Conservation (phyloP, 148 eudicot species). For the Linanthus parryae region DNA sequence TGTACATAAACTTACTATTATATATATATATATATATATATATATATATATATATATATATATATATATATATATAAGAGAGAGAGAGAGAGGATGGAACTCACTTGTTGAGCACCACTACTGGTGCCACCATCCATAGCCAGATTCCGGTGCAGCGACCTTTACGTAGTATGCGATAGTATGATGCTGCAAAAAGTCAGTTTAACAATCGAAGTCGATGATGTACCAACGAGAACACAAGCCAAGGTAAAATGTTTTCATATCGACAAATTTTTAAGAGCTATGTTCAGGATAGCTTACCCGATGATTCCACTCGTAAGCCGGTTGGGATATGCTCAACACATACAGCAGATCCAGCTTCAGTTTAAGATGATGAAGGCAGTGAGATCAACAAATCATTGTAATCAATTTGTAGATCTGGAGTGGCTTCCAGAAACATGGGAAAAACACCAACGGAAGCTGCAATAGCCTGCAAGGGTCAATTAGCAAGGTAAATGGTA, state of each 20-base stretch:
- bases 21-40: no score
- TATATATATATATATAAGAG: no score
- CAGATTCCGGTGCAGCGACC: no score
- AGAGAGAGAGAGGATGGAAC: no score
- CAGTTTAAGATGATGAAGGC: slow-evolving; percentile 21
- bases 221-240: neutral
- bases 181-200: no score
- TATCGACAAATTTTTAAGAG: neutral
- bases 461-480: slow-evolving; percentile 37
- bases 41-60: no score
- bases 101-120: no score
- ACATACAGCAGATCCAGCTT: slow-evolving; percentile 25
- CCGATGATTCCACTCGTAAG: slow-evolving; percentile 61
- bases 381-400: slow-evolving; percentile 47
- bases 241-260: neutral
- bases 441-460: slow-evolving; percentile 82
- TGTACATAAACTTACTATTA: no score
- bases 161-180: no score
- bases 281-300: slow-evolving; percentile 20
- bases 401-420: slow-evolving; percentile 43
- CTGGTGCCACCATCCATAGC: no score
- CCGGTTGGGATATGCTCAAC: slow-evolving; percentile 77
- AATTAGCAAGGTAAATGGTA: neutral
- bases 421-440: slow-evolving; percentile 53
- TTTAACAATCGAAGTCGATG: neutral